These are phyloP conservation scores for Begonia masoniana DNA, from an alignment of 306 rosid species.

Conservation along the genomic window DNA sequence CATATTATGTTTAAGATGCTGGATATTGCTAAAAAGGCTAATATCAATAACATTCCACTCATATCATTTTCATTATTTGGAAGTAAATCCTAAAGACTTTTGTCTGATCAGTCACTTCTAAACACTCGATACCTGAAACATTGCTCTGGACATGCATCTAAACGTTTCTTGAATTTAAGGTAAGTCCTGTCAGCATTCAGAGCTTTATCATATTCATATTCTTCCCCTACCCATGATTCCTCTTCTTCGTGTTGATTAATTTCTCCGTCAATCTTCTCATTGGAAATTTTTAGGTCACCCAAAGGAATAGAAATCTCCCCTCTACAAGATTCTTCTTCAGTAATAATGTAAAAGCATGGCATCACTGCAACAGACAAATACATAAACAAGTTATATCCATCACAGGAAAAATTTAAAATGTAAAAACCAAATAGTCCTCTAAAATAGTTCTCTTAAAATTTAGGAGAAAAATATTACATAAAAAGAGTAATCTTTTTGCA, in stretches of 20 bases:
- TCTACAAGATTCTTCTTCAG: slow-evolving; percentile 33
- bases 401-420: neutral
- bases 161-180: slow-evolving; percentile 77
- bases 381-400: neutral
- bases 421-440: neutral
- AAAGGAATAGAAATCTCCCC: slow-evolving; percentile 41
- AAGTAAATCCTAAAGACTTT: neutral
- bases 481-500: neutral
- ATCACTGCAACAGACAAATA: slow-evolving; percentile 41
- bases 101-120: slow-evolving; percentile 2
- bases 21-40: too few relatives aligned
- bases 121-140: slow-evolving; percentile 57
- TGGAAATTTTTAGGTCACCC: slow-evolving; percentile 52
- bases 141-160: slow-evolving; percentile 74
- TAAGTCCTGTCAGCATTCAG: slow-evolving; percentile 70
- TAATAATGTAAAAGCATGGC: slow-evolving; percentile 78
- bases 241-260: slow-evolving; percentile 32
- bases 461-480: neutral
- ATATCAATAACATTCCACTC: too few relatives aligned
- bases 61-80: too few relatives aligned
- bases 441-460: neutral
- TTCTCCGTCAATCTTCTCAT: slow-evolving; percentile 26
- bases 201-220: slow-evolving; percentile 76
- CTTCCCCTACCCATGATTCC: slow-evolving; percentile 62
- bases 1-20: too few relatives aligned